Base-by-base conservation (phyloP, 106 monocot genomes). In the Xerophyta viscosa region DNA sequence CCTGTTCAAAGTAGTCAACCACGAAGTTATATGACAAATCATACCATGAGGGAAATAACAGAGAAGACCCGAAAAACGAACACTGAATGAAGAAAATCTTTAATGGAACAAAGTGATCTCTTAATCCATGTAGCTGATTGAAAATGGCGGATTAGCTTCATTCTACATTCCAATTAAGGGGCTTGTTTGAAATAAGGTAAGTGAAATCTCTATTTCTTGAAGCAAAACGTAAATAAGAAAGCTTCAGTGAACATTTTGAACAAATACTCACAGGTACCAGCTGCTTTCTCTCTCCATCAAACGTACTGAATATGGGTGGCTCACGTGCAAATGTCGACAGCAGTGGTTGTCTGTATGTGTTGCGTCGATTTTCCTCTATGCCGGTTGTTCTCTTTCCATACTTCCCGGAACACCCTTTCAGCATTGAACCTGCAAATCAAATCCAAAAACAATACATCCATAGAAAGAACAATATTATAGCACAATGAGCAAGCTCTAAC, bases 301-400 rank as follows among this genome's bases (percentile, higher is more conserved):
- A 68, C 47, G 81, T 58, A 17, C 52, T 58, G 27, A 88, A 58
- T 62, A 79, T 18, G 20, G 76, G 64, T 26, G 43, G 58, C 29
- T 77, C 80, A 43, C 45, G 49, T 36, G 20, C 18, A 41, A 46
- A 53, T 20, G 29, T 36, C 9, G 67, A 60, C 24, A 12, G 57
- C 1, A 57, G 60, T 12, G 81, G 50, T 29, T 79, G 70, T 15
- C 52, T 66, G 52, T 89, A 96, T 37, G 89, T 76, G 37, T 75
- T 76, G 27, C 96, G 77, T 6, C 76, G 72, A 31, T 72, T 73
- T 13, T 89, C 89, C 33, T 96, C 84, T n/a, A 64, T 77, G 26
- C 66, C 26, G 29, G 61, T 21, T 25, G 25, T 27, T 52, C 77
- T 96, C 67, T 76, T 96, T 27, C 78, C 75, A 48, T 68, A 52